Evolutionary conservation across 2,329 filamentous ascomycete species (phyloP), one percentile per base, ranked within the genome.

Genomic region (Didymella sp.): DNA sequence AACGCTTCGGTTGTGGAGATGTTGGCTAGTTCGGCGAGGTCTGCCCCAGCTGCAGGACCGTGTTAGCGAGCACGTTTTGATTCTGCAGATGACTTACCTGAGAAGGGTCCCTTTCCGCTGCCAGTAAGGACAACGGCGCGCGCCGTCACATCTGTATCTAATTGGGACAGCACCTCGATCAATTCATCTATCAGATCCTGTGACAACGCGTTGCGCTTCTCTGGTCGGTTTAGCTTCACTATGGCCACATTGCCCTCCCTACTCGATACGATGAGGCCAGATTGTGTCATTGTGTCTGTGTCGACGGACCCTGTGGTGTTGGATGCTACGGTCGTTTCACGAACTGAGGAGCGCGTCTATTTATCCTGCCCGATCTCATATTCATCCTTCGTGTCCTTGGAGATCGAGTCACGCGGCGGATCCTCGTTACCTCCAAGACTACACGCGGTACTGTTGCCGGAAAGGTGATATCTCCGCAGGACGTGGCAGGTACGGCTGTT

Each of bases 21-120:
- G 48, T 90, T 86, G 13, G 90, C 89, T 91, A 98, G 96, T 79
- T 98, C 94, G 79, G 96, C 96, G 80, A 98, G 96, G 77, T 98
- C 94, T 54, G 94, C 94, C 48, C 94, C 94, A 51, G 94, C 94
- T 80, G 59, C 51, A 46, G 24, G 25, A 28, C 38, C 33, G 31
- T 33, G 46, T 68, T 43, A 67, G 53, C 54, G 15, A 28, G 35
- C 27, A 25, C n/a, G 17, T 7, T 60, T 21, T 17, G 28, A 28
- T 31, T n/a, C 24, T 28, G 24, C 15, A 37, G 21, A 15, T 74
- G 19, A 82, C 81, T 77, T 27, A 94, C 94, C 70, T 43, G 67
- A 67, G 49, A 72, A 72, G 73, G 97, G 97, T 35, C 92, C 91
- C 77, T 89, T 90, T 67, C 90, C 83, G 49, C 88, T 93, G 49